Evolutionary conservation across 2,329 filamentous ascomycete species (phyloP).

Genomic region (Fusarium sp.): DNA sequence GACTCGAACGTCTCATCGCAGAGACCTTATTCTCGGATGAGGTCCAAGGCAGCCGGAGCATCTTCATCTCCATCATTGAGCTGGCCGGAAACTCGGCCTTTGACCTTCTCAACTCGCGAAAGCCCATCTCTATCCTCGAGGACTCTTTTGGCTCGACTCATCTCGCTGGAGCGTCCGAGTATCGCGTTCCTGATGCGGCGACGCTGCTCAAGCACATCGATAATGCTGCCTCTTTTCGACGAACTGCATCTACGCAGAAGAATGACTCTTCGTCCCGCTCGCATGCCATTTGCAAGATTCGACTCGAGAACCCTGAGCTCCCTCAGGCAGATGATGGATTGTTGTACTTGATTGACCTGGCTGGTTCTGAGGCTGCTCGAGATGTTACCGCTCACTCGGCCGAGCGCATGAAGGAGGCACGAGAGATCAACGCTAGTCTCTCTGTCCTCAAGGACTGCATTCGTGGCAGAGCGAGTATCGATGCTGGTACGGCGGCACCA

Average conservation of each 20-base stretch:
- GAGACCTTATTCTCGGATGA: slow-evolving; percentile 45
- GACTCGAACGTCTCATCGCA: slow-evolving; percentile 54
- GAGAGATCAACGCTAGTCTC: slow-evolving; percentile 60
- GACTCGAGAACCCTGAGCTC: slow-evolving; percentile 48
- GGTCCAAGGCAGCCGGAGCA: slow-evolving; percentile 40
- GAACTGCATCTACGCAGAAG: slow-evolving; percentile 55
- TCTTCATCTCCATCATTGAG: slow-evolving; percentile 52
- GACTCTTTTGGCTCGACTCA: slow-evolving; percentile 57
- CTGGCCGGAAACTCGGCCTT: slow-evolving; percentile 50
- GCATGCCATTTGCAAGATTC: slow-evolving; percentile 59
- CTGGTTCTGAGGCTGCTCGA: slow-evolving; percentile 60
- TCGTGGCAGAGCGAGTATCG: slow-evolving; percentile 53
- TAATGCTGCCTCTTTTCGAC: slow-evolving; percentile 51
- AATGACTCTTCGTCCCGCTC: slow-evolving; percentile 61
- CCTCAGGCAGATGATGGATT: slow-evolving; percentile 51
- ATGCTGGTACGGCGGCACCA: slow-evolving; percentile 36
- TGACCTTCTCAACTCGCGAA: slow-evolving; percentile 56
- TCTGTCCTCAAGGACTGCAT: slow-evolving; percentile 65
- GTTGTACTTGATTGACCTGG: slow-evolving; percentile 59
- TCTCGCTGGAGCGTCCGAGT: slow-evolving; percentile 55
- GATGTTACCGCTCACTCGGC: slow-evolving; percentile 53
- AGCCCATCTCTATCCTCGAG: slow-evolving; percentile 56
- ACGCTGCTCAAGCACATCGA: slow-evolving; percentile 49
- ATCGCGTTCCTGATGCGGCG: slow-evolving; percentile 43
- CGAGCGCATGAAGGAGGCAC: slow-evolving; percentile 58